phyloP scores from a whole-genome alignment of 208 protist genomes.

The Acanthamoeba polyphaga region DNA sequence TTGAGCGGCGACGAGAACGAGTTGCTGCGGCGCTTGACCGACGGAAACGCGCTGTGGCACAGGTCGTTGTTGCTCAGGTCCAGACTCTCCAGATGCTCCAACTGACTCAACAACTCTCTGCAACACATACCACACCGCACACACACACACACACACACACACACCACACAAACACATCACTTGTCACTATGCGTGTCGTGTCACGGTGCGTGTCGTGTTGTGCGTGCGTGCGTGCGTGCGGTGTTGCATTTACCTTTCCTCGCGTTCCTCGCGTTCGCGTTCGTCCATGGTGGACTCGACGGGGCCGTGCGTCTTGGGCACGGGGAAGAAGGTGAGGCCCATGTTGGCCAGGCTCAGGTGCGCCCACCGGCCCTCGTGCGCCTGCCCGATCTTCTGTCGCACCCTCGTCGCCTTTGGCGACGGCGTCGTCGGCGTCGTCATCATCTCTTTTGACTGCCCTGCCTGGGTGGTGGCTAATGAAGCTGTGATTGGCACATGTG shows the following conservation, averaged over 20 bases:
- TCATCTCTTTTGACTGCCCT: no score
- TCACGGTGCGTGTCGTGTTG: no score
- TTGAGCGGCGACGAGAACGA: slow-evolving; percentile 56
- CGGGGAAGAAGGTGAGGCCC: slow-evolving; percentile 62
- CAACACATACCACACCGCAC: neutral
- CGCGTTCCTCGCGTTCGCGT: slow-evolving; percentile 42
- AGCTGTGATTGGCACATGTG: no score
- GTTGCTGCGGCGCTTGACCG: slow-evolving; percentile 51
- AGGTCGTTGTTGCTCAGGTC: slow-evolving; percentile 70
- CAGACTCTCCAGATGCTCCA: slow-evolving; percentile 59
- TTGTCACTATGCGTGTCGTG: no score
- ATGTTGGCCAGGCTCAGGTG: slow-evolving; percentile 61
- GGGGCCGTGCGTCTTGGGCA: neutral
- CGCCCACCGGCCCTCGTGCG: neutral
- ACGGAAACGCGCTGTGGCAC: slow-evolving; percentile 62
- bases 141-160: no score
- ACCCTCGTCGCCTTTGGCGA: slow-evolving; percentile 1
- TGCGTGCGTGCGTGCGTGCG: neutral
- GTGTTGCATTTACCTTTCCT: neutral
- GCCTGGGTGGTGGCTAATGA: no score
- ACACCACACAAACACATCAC: neutral
- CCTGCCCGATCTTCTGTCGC: slow-evolving; percentile 38
- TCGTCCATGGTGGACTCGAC: slow-evolving; percentile 28
- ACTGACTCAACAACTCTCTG: slow-evolving; percentile 19
- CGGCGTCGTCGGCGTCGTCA: neutral